phyloP scores from a whole-genome alignment of 139 green algal genomes.

The Yamagishiella unicocca region DNA sequence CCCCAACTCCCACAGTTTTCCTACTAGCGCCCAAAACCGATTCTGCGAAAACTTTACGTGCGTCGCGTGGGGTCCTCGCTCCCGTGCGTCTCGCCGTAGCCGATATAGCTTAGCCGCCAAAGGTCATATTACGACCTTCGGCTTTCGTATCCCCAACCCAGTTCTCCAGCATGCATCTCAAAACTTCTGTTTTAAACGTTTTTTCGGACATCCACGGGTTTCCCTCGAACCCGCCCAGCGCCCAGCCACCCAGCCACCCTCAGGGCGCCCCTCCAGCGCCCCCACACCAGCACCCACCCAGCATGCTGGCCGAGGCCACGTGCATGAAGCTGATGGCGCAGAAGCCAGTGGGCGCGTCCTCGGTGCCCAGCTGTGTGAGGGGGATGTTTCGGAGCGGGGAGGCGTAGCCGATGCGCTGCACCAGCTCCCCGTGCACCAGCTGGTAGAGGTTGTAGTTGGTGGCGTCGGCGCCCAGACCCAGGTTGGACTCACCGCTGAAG shows the following conservation, averaged over 20 bases:
- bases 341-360: constrained; percentile 35
- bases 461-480: constrained; percentile 10
- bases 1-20: too few relatives aligned
- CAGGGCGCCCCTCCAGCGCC: background rate
- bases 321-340: constrained; percentile 50
- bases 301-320: constrained; percentile 23
- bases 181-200: too few relatives aligned
- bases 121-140: too few relatives aligned
- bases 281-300: background rate
- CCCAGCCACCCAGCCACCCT: background rate
- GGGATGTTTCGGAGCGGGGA: constrained; percentile 45
- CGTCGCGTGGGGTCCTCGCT: too few relatives aligned
- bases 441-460: constrained; percentile 16
- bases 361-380: constrained; percentile 34
- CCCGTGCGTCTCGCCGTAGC: too few relatives aligned
- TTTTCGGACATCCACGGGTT: too few relatives aligned
- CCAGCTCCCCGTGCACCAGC: constrained; percentile 36
- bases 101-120: too few relatives aligned
- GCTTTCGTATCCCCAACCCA: too few relatives aligned
- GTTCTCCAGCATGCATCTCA: too few relatives aligned
- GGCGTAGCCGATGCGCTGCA: constrained; percentile 18
- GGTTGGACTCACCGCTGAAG: constrained; percentile 36
- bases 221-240: too few relatives aligned
- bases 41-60: too few relatives aligned
- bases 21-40: too few relatives aligned